phyloP scores from a whole-genome alignment of 2,329 filamentous ascomycete species.

The Curvularia sp. region DNA sequence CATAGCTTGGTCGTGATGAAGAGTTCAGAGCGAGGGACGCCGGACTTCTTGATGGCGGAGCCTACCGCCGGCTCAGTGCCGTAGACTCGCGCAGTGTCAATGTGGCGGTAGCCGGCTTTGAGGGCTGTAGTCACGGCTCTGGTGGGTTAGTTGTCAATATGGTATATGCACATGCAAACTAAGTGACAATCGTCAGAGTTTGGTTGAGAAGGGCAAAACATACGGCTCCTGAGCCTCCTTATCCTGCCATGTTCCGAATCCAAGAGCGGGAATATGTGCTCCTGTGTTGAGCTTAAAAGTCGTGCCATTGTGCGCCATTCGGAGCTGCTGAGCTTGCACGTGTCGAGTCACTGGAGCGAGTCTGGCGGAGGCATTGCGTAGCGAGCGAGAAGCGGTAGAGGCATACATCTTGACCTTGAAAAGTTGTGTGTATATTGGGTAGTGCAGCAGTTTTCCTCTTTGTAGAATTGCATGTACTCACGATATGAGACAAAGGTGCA shows the following conservation, averaged over 20 bases:
- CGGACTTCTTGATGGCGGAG: slow-evolving; percentile 42
- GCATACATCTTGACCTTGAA: slow-evolving; percentile 21
- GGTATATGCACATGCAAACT: no score
- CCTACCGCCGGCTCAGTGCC: slow-evolving; percentile 37
- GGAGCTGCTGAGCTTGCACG: slow-evolving; percentile 29
- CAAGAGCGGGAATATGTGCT: slow-evolving; percentile 76
- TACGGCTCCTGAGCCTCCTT: slow-evolving; percentile 41
- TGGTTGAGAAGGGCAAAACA: neutral
- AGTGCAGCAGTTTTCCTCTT: no score
- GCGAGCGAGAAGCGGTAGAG: slow-evolving; percentile 22
- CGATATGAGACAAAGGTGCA: neutral
- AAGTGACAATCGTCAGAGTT: neutral
- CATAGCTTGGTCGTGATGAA: slow-evolving; percentile 78
- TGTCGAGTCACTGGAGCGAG: slow-evolving; percentile 28
- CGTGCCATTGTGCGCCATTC: slow-evolving; percentile 46
- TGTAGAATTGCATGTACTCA: neutral
- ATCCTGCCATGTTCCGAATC: slow-evolving; percentile 58
- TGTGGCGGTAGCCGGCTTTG: slow-evolving; percentile 41
- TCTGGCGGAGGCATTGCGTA: slow-evolving; percentile 23
- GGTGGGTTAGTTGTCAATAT: slow-evolving; percentile 1
- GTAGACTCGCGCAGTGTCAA: slow-evolving; percentile 41
- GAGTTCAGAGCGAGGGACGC: slow-evolving; percentile 50
- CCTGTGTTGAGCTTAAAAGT: slow-evolving; percentile 69
- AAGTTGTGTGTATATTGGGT: neutral
- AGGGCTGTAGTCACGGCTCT: slow-evolving; percentile 50